These are phyloP conservation scores for Podaxis sp. DNA, from an alignment of 768 basidiomycete species.

Conservation along the genomic window DNA sequence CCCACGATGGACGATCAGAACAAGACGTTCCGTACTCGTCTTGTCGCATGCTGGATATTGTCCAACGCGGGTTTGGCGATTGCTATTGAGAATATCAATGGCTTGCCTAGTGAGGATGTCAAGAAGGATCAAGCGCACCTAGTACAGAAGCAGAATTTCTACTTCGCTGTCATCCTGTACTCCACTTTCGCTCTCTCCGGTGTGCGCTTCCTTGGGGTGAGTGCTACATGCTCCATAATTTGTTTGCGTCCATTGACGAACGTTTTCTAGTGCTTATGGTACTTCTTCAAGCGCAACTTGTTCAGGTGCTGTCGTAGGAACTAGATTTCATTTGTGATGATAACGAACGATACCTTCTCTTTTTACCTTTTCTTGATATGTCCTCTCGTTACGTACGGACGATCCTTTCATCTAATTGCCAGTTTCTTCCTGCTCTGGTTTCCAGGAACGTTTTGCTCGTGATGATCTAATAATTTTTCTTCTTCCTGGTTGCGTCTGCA, in stretches of 20 bases:
- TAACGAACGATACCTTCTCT: constrained; percentile 1
- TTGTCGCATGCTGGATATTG: constrained; percentile 81
- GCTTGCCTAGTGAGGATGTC: constrained; percentile 39
- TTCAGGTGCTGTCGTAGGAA: constrained; percentile 81
- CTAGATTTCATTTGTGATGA: constrained; percentile 29
- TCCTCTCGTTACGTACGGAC: constrained; percentile 4
- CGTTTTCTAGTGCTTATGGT: constrained; percentile 67
- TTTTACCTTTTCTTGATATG: constrained; percentile 3
- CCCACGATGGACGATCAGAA: constrained; percentile 89
- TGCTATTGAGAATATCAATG: constrained; percentile 75
- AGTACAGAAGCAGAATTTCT: constrained; percentile 46
- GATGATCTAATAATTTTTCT: not conserved
- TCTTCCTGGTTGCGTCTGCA: not conserved
- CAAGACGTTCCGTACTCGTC: constrained; percentile 89
- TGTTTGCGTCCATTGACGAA: constrained; percentile 1
- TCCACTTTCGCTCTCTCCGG: constrained; percentile 73
- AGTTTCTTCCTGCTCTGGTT: not conserved
- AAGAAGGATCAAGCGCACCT: constrained; percentile 42
- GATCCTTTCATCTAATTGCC: not conserved
- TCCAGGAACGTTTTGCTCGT: constrained; percentile 3
- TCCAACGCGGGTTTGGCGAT: constrained; percentile 69
- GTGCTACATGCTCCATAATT: constrained; percentile 27
- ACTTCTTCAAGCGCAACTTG: constrained; percentile 81
- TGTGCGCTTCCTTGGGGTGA: constrained; percentile 75
- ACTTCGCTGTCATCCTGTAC: constrained; percentile 79